Base-by-base conservation (phyloP, 768 basidiomycete species). In the Grammothele lineata region DNA sequence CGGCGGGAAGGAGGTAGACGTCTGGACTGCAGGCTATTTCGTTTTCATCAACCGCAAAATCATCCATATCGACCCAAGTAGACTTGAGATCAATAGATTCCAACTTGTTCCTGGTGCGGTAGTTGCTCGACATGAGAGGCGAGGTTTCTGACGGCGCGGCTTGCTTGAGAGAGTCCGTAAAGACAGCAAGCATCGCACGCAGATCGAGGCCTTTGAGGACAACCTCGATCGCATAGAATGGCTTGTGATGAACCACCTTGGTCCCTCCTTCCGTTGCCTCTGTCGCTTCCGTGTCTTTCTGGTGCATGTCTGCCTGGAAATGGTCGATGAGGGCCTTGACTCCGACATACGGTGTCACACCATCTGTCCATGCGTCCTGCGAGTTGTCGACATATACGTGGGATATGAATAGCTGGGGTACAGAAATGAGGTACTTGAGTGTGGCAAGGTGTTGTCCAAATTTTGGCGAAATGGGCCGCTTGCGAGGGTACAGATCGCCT, bases 281-380 rank as follows among this genome's bases (percentile, higher is more conserved):
- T 1, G 70, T 70, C 7, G 76, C 75, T 69, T 94, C 91, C 67
- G 93, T 87, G 51, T 87, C 85, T 41, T 92, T 76, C 66, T 96
- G 93, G 63, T 97, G 94, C 70, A 94, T 77, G 60, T 97, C 94
- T 37, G 87, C 90, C 53, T 87, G 83, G 60, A 96, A 82, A 39
- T 81, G 78, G 27, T 83, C 81, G 30, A 94, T 78, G 58, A 83
- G 75, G 15, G 81, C 88, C 63, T 97, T 98, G 30, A 94, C 71
- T 3, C 93, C 94, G 27, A 96, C 77, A 64, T 85, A 85, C 11
- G 82, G 79, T 3, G 85, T 84, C 35, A 83, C 76, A 8, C 92
- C 92, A 55, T 83, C 76, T 6, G 71, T 70, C 92, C 92, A 94
- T 19, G 87, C 85, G 48, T 89, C 83, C 62, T 79, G 69, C 0